Conservation (phyloP, 805 yeast species). For the Myxozyma sirexii region DNA sequence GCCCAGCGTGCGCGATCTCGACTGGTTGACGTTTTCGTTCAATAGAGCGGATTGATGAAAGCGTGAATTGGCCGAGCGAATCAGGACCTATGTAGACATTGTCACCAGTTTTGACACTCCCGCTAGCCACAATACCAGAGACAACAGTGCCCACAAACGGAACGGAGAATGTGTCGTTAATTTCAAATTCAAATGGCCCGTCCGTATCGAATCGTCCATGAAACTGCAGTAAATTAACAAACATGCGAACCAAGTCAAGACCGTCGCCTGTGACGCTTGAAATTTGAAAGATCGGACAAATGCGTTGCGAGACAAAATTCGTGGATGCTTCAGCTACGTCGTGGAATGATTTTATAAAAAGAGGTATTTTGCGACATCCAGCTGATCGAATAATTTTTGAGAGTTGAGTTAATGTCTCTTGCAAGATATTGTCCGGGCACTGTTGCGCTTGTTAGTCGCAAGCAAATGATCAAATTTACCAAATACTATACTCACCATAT, state of each 20-base stretch:
- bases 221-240: conserved; percentile 30
- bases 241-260: conserved; percentile 30
- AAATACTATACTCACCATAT: conserved; percentile 24
- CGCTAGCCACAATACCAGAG: conserved; percentile 30
- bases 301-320: conserved; percentile 32
- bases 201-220: conserved; percentile 27
- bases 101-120: conserved; percentile 29
- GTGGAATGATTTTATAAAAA: conserved; percentile 21
- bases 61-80: conserved; percentile 31
- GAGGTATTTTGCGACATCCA: conserved; percentile 33
- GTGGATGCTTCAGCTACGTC: conserved; percentile 30
- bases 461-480: neutral
- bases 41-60: conserved; percentile 27
- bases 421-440: conserved; percentile 33
- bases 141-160: conserved; percentile 36
- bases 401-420: conserved; percentile 29
- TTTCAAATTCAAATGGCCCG: conserved; percentile 30
- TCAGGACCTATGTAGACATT: conserved; percentile 33
- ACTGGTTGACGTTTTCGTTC: conserved; percentile 34
- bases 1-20: conserved; percentile 33
- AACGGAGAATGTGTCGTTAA: conserved; percentile 34
- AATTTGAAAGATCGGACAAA: conserved; percentile 33
- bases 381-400: conserved; percentile 31
- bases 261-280: conserved; percentile 35
- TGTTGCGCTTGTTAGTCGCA: neutral